Evolutionary conservation across 2,329 filamentous ascomycete genomes (phyloP), one percentile per base, ranked within the genome.

Genomic region (Cucurbitaria berberidis): DNA sequence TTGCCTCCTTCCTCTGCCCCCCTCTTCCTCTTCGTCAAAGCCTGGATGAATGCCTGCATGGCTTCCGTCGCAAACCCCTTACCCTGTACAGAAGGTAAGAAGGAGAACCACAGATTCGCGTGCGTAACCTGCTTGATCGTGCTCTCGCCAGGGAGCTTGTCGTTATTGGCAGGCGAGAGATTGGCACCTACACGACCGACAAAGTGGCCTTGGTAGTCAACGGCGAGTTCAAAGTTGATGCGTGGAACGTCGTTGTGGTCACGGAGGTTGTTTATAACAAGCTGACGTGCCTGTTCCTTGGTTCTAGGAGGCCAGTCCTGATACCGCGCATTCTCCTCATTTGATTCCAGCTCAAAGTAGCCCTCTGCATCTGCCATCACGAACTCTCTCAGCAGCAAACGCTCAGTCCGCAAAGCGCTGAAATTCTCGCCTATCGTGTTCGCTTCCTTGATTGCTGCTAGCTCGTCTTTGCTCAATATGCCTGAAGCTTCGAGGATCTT

Each of bases 1-100:
- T 53, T 55, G 9, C 51, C 48, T 3, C 48, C 53, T 5, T 45
- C 44, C 21, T 58, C 29, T 8, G 40, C 40, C 41, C 22, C 54
- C 16, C 10, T 46, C 13, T 6, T 53, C 43, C 10, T 53, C 3
- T 43, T 34, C 11, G 36, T 50, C 3, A 74, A 24, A 5, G 60
- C 49, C 0, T 51, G 40, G 16, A 74, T 59, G 10, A 74, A 71
- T 0, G 62, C 60, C 4, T 29, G 34, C 64, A 71, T 63, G 5
- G 71, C 71, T 30, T 74, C 72, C 0, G 66, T 73, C 11, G 71
- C 72, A 19, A 64, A 62, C 0, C 71, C 70, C 27, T 59, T 55
- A 0, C 70, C 66, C 21, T 74, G 68, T 1, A 38, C 41, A 2
- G 48, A 29, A 0, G 68, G 68, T 35, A 70, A 13, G 22, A 74